Conservation (phyloP, 768 basidiomycete genomes). For the Mycena sanguinolenta region DNA sequence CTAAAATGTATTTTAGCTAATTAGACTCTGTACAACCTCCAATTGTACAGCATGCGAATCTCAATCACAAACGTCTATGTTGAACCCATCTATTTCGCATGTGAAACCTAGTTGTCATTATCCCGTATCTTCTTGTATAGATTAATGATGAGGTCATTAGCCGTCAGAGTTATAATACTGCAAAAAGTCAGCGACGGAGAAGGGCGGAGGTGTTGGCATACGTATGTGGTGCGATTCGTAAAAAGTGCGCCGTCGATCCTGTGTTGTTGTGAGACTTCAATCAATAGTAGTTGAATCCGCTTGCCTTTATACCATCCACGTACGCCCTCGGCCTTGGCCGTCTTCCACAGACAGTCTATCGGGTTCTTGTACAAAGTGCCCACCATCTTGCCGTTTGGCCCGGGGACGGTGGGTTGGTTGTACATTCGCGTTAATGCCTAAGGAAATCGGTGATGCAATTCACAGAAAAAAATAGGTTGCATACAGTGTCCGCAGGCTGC, state of each 20-base stretch:
- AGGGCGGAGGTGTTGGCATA: slow-evolving; percentile 41
- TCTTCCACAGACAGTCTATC: slow-evolving; percentile 98
- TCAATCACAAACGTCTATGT: no score
- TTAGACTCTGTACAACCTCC: no score
- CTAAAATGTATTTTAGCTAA: background rate
- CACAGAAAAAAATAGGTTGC: slow-evolving; percentile 15
- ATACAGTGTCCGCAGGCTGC: slow-evolving; percentile 94
- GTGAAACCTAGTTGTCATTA: slow-evolving; percentile 33
- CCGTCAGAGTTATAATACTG: slow-evolving; percentile 92
- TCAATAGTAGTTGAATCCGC: slow-evolving; percentile 7
- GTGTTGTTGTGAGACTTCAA: slow-evolving; percentile 9
- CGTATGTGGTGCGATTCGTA: slow-evolving; percentile 95
- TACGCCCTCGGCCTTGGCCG: slow-evolving; percentile 89
- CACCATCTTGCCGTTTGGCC: slow-evolving; percentile 77
- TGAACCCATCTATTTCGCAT: slow-evolving; percentile 1
- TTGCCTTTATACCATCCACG: slow-evolving; percentile 96
- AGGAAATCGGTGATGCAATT: background rate
- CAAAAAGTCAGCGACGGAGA: background rate
- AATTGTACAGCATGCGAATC: no score
- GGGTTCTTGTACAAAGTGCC: slow-evolving; percentile 92
- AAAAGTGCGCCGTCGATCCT: slow-evolving; percentile 95
- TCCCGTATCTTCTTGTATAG: slow-evolving; percentile 68
- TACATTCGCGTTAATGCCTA: slow-evolving; percentile 95
- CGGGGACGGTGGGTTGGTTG: slow-evolving; percentile 87
- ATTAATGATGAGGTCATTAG: slow-evolving; percentile 83